Evolutionary conservation across 2,329 filamentous ascomycete genomes (phyloP), one percentile per base, ranked within the genome.

Genomic region (Colletotrichum sp.): DNA sequence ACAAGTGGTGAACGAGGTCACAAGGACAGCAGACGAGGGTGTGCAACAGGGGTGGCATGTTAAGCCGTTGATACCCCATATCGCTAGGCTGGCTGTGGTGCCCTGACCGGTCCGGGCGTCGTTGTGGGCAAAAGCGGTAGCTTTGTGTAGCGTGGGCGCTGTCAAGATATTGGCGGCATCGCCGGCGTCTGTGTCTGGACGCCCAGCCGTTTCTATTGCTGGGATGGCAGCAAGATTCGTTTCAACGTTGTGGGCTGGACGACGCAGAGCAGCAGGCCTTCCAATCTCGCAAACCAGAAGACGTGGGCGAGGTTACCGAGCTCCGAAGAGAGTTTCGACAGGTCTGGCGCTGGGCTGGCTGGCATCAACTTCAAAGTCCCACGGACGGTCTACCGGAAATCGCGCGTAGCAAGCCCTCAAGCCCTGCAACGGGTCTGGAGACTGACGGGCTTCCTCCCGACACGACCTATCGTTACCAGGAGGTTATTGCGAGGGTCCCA

Each of bases 401-500:
- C 73, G 73, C 73, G 73, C 73, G 39, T 65, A 70, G 61, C 32
- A 13, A 64, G 64, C 39, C 56, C 62, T 70, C 32, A 13, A 48
- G 64, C 39, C 56, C 62, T 70, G 66, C 43, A 34, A 30, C 32
- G 25, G 52, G 66, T 60, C 52, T 55, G 68, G 62, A 43, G 64
- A 66, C 55, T 25, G 22, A 73, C 70, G 73, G 70, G 69, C 58
- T 75, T 70, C 69, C 69, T 39, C 69, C 69, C 64, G 70, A 65
- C 70, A 58, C 72, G 70, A 73, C 73, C 70, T 73, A 65, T 73
- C 69, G 73, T 75, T 75, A 73, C 67, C 69, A 73, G 64, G 73
- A 75, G 55, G 62, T 61, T 67, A 75, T 68, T 75, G 70, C 73
- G 73, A 75, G 39, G 70, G 56, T 56, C 60, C 56, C 73, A 15